These are phyloP conservation scores for Pseudocercospora musae DNA, from an alignment of 2,329 filamentous ascomycete species.

Conservation along the genomic window DNA sequence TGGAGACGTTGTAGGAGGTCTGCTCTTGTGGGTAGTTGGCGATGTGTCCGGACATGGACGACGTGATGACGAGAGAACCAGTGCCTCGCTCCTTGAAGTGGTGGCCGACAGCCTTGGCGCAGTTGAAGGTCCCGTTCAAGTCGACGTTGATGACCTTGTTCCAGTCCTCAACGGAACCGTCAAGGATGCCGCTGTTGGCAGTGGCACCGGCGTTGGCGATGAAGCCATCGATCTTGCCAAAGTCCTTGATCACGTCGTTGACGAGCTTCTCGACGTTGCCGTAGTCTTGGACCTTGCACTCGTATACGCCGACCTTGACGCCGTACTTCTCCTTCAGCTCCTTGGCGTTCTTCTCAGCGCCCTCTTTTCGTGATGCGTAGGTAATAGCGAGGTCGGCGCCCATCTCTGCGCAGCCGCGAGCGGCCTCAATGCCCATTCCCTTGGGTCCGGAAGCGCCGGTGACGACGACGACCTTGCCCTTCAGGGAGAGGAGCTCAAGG, in stretches of 20 bases:
- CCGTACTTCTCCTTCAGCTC: conserved; percentile 59
- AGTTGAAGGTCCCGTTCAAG: conserved; percentile 80
- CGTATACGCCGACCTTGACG: conserved; percentile 66
- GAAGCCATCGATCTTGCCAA: conserved; percentile 66
- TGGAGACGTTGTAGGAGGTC: conserved; percentile 62
- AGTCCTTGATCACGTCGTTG: conserved; percentile 62
- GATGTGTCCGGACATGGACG: conserved; percentile 75
- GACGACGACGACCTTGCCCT: conserved; percentile 53
- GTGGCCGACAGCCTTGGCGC: conserved; percentile 80
- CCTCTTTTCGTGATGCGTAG: conserved; percentile 59
- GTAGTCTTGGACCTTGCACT: conserved; percentile 59
- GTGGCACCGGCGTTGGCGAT: conserved; percentile 70
- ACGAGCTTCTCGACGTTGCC: conserved; percentile 56
- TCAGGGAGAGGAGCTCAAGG: conserved; percentile 53
- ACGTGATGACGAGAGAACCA: conserved; percentile 64
- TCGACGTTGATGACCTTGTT: conserved; percentile 81
- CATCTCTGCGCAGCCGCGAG: conserved; percentile 62
- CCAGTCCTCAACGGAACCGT: conserved; percentile 67
- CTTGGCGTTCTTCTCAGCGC: conserved; percentile 64
- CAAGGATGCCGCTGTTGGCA: conserved; percentile 65
- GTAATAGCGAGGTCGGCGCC: conserved; percentile 65
- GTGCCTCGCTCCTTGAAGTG: conserved; percentile 67
- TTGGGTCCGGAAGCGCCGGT: conserved; percentile 59
- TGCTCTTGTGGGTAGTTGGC: conserved; percentile 79
- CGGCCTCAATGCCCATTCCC: conserved; percentile 66